phyloP scores from a whole-genome alignment of 2,329 filamentous ascomycete genomes.

The Phoma sp. region DNA sequence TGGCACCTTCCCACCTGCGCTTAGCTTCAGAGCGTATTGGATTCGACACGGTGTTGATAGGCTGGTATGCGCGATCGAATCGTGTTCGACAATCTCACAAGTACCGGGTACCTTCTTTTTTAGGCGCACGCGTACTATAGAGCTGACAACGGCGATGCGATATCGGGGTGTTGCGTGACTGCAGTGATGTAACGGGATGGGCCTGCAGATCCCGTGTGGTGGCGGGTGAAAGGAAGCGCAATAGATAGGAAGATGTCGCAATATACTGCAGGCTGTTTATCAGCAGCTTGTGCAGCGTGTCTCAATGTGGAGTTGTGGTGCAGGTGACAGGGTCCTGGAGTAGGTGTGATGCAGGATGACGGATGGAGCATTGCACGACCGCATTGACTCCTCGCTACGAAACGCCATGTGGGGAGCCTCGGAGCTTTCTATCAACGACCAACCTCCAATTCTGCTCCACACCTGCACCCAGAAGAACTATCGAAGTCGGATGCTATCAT shows the following conservation, averaged over 20 bases:
- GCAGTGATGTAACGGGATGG: not conserved
- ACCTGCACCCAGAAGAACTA: not conserved
- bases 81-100: slow-evolving; percentile 23
- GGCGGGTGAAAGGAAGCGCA: slow-evolving; percentile 5
- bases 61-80: slow-evolving; percentile 23
- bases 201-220: not conserved
- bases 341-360: slow-evolving; percentile 9
- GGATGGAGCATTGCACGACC: slow-evolving; percentile 15
- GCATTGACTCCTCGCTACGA: slow-evolving; percentile 13
- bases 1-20: slow-evolving; percentile 40
- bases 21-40: slow-evolving; percentile 26
- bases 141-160: slow-evolving; percentile 19
- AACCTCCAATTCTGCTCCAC: slow-evolving; percentile 9
- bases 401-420: slow-evolving; percentile 15
- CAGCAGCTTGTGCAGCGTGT: slow-evolving; percentile 2
- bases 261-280: slow-evolving; percentile 7
- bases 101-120: slow-evolving; percentile 16
- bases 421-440: slow-evolving; percentile 18
- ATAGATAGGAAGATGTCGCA: slow-evolving; percentile 15
- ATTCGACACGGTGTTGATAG: slow-evolving; percentile 21
- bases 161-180: slow-evolving; percentile 21
- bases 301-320: slow-evolving; percentile 4
- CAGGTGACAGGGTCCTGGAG: slow-evolving; percentile 2
- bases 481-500: not conserved
- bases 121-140: not conserved